Conservation (phyloP, 2,329 filamentous ascomycete genomes). For the Colletotrichum tabaci region DNA sequence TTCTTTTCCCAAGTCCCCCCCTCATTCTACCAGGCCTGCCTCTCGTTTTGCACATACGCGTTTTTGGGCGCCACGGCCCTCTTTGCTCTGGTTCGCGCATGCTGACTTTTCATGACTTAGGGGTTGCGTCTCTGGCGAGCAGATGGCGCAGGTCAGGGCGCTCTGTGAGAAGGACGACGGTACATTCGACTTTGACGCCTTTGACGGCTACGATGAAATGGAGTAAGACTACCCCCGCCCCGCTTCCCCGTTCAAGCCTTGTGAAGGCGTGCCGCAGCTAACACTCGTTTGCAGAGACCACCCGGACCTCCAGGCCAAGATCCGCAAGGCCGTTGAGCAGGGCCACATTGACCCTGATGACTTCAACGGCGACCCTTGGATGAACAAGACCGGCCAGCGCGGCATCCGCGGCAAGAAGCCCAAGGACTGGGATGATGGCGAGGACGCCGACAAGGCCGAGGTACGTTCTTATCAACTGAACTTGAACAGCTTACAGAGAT, state of each 20-base stretch:
- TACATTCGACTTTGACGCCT: conserved; percentile 72
- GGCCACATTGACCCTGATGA: conserved; percentile 89
- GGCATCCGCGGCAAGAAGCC: conserved; percentile 70
- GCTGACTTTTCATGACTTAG: conserved; percentile 59
- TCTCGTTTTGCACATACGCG: not conserved
- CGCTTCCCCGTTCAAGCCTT: not conserved
- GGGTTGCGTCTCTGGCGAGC: conserved; percentile 88
- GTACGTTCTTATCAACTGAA: not conserved
- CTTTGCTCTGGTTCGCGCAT: not conserved
- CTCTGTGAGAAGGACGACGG: conserved; percentile 64
- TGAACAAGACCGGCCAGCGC: conserved; percentile 77
- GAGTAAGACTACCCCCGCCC: conserved; percentile 49
- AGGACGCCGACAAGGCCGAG: conserved; percentile 39
- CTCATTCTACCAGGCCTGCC: not conserved
- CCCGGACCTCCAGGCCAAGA: conserved; percentile 78
- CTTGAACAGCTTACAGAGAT: not conserved
- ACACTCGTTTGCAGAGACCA: conserved; percentile 55
- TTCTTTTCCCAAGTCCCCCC: not conserved
- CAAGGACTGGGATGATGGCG: conserved; percentile 46
- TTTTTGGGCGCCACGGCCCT: not conserved
- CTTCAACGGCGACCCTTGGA: conserved; percentile 86
- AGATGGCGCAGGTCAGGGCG: conserved; percentile 77
- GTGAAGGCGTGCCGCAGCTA: not conserved
- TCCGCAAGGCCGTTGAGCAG: conserved; percentile 79
- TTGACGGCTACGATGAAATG: conserved; percentile 89